phyloP scores from a whole-genome alignment of 495 filamentous ascomycete genomes.

The Daldinia loculata region DNA sequence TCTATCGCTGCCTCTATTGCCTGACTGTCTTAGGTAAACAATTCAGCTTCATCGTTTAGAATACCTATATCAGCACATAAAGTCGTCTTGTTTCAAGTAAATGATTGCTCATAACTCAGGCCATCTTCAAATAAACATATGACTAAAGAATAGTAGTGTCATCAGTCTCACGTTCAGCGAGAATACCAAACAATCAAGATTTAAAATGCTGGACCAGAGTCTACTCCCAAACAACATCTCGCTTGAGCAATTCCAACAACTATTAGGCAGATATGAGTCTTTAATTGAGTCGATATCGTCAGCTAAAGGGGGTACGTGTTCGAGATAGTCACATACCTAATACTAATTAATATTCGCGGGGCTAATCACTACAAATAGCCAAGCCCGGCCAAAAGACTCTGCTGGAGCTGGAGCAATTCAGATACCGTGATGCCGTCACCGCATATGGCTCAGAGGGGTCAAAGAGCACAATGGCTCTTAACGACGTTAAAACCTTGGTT shows the following conservation, averaged over 20 bases:
- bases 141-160: background rate
- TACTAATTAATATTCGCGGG: background rate
- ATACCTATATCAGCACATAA: conserved; percentile 3
- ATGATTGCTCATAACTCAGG: background rate
- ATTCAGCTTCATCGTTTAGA: background rate
- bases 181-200: background rate
- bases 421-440: conserved; percentile 55
- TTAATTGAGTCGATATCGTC: conserved; percentile 53
- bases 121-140: background rate
- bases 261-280: conserved; percentile 48
- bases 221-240: conserved; percentile 48
- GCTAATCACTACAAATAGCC: conserved; percentile 39
- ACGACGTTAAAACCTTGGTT: conserved; percentile 63
- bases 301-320: conserved; percentile 51
- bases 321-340: background rate
- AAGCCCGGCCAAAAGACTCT: conserved; percentile 57
- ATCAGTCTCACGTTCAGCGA: background rate
- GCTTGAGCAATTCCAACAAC: conserved; percentile 44
- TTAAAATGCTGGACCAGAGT: conserved; percentile 24
- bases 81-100: background rate
- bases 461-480: conserved; percentile 47
- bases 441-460: conserved; percentile 47
- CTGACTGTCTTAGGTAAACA: too few species aligned
- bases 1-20: too few species aligned
- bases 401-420: conserved; percentile 57